A percentile compares a stretch with the other conserved stretches of the same genome.
Evolutionary conservation across 148 eudicot species (phyloP).

Genomic region (Silene latifolia): DNA sequence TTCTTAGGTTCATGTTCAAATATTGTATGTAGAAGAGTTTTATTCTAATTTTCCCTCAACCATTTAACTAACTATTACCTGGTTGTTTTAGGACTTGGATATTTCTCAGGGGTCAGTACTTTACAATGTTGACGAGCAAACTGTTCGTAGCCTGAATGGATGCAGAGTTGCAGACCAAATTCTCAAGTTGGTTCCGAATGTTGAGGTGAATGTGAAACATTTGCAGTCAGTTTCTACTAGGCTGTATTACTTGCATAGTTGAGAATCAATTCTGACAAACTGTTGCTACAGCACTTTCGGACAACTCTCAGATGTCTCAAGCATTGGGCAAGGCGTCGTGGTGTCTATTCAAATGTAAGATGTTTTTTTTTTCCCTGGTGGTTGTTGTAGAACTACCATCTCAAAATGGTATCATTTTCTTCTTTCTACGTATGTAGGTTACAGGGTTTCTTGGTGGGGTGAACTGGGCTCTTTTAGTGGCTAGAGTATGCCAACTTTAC

Average conservation of each 20-base stretch:
- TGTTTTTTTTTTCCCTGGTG: neutral
- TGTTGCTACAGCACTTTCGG: constrained; percentile 55
- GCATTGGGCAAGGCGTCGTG: constrained; percentile 90
- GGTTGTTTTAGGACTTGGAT: constrained; percentile 62
- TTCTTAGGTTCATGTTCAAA: neutral
- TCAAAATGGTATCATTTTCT: neutral
- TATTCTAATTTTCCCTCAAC: neutral
- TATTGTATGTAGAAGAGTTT: too few relatives aligned
- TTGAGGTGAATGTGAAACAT: constrained; percentile 41
- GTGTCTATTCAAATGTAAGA: constrained; percentile 88
- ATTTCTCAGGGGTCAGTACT: constrained; percentile 70
- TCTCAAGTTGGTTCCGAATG: constrained; percentile 88
- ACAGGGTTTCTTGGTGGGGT: constrained; percentile 99
- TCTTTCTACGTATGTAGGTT: constrained; percentile 39
- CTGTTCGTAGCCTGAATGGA: constrained; percentile 88
- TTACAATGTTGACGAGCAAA: constrained; percentile 74
- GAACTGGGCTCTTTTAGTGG: constrained; percentile 94
- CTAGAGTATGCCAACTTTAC: constrained; percentile 84
- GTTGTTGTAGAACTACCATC: neutral
- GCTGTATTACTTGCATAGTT: neutral
- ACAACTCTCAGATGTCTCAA: constrained; percentile 81
- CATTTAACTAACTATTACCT: constrained; percentile 18
- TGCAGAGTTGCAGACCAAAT: constrained; percentile 91
- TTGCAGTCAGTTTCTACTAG: neutral
- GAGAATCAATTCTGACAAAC: constrained; percentile 10